These are phyloP conservation scores for Prunus persica DNA, from an alignment of 306 rosid species.

Conservation along the genomic window DNA sequence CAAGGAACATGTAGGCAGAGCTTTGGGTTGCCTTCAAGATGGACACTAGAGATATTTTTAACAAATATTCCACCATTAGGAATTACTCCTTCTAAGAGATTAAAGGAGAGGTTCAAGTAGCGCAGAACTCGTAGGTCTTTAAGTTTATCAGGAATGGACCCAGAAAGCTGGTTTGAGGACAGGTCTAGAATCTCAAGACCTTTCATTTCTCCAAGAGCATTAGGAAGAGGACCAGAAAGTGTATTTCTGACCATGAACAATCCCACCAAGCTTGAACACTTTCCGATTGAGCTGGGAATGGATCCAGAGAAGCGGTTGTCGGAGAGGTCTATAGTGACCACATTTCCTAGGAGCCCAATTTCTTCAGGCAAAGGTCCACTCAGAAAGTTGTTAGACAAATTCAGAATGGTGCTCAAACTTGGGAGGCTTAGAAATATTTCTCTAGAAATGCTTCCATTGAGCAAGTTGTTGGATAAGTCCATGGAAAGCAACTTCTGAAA, in stretches of 20 bases:
- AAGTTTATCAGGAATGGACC: slow-evolving; percentile 57
- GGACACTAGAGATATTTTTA: slow-evolving; percentile 32
- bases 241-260: slow-evolving; percentile 45
- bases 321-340: slow-evolving; percentile 58
- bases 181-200: slow-evolving; percentile 62
- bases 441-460: slow-evolving; percentile 56
- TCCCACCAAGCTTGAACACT: slow-evolving; percentile 54
- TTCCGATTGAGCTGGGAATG: slow-evolving; percentile 51
- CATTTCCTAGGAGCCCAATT: slow-evolving; percentile 29
- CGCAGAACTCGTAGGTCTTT: slow-evolving; percentile 36
- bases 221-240: slow-evolving; percentile 67
- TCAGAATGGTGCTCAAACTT: slow-evolving; percentile 45
- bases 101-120: slow-evolving; percentile 56
- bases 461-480: slow-evolving; percentile 64
- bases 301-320: slow-evolving; percentile 44
- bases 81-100: slow-evolving; percentile 59
- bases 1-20: slow-evolving; percentile 46
- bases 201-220: slow-evolving; percentile 40
- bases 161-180: slow-evolving; percentile 67
- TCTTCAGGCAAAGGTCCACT: slow-evolving; percentile 62
- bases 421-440: slow-evolving; percentile 45
- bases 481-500: slow-evolving; percentile 44
- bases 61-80: slow-evolving; percentile 54
- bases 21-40: slow-evolving; percentile 61
- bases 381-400: slow-evolving; percentile 55